Percentiles rank a stretch among this genome's conserved stretches.
phyloP scores from a whole-genome alignment of 2,329 filamentous ascomycete genomes.

The Bipolaris oryzae region DNA sequence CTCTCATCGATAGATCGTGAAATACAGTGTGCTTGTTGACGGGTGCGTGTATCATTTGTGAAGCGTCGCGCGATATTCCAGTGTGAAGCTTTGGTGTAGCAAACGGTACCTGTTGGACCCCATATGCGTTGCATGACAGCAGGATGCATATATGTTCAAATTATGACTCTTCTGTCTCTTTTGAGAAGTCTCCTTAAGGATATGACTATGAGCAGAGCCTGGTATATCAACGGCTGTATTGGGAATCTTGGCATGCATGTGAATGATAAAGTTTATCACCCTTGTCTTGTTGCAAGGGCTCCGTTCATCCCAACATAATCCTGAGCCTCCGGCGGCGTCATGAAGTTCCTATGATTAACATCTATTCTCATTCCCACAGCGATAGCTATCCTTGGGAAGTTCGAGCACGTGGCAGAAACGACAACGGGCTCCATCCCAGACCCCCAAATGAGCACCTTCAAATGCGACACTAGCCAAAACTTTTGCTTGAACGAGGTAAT shows the following conservation, averaged over 20 bases:
- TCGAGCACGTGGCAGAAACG: background rate
- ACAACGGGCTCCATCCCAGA: background rate
- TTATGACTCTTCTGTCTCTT: too few species aligned
- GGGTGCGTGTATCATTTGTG: background rate
- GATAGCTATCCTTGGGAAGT: background rate
- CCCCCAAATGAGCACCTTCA: background rate
- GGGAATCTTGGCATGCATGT: too few species aligned
- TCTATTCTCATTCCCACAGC: background rate
- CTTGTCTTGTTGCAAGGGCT: too few species aligned
- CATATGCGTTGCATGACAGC: background rate
- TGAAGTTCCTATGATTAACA: too few species aligned
- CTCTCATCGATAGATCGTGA: background rate
- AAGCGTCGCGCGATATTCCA: background rate
- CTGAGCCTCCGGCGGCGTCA: too few species aligned
- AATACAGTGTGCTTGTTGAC: background rate
- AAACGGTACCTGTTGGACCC: background rate
- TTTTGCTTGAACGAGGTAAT: constrained; percentile 24
- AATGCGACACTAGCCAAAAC: constrained; percentile 14
- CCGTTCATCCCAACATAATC: too few species aligned
- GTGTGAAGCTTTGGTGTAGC: too few species aligned
- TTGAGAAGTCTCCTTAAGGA: too few species aligned
- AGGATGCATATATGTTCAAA: background rate
- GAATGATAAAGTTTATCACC: too few species aligned
- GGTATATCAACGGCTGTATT: too few species aligned
- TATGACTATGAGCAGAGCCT: too few species aligned